phyloP scores from a whole-genome alignment of 2,329 filamentous ascomycete species.

The Aspergillus sp. region DNA sequence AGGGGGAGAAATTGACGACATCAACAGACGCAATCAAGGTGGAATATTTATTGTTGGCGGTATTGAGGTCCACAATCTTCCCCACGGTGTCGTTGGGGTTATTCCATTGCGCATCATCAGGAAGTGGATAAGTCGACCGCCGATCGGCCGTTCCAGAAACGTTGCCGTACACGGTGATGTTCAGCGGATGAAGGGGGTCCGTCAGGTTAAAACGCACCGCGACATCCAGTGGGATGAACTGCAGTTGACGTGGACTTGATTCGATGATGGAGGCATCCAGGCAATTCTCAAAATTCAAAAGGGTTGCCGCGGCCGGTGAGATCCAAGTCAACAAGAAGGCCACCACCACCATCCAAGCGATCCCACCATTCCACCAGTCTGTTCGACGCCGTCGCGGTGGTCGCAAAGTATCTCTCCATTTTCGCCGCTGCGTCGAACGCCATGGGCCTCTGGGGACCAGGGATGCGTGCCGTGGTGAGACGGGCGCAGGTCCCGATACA shows the following conservation, averaged over 20 bases:
- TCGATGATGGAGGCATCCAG: conserved; percentile 60
- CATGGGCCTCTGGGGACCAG: conserved; percentile 7
- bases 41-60: conserved; percentile 60
- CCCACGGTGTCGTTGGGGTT: conserved; percentile 63
- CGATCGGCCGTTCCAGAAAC: conserved; percentile 68
- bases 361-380: conserved; percentile 11
- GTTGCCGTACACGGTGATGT: conserved; percentile 84
- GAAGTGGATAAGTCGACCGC: conserved; percentile 57
- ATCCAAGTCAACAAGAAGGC: conserved; percentile 11
- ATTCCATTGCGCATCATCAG: conserved; percentile 60
- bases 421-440: conserved; percentile 12
- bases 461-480: conserved; percentile 10
- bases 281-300: conserved; percentile 82
- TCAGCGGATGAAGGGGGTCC: conserved; percentile 63
- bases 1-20: conserved; percentile 76
- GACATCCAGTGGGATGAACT: conserved; percentile 75
- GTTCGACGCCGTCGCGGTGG: conserved; percentile 15
- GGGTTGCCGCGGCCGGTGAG: conserved; percentile 60
- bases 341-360: conserved; percentile 20
- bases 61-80: conserved; percentile 71
- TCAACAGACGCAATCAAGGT: conserved; percentile 72
- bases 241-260: conserved; percentile 62
- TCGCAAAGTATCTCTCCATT: conserved; percentile 23
- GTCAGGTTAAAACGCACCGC: conserved; percentile 70
- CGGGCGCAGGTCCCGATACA: conserved; percentile 8